Conservation (phyloP, 73 alveolate genomes). For the Paramecium sonneborni region DNA sequence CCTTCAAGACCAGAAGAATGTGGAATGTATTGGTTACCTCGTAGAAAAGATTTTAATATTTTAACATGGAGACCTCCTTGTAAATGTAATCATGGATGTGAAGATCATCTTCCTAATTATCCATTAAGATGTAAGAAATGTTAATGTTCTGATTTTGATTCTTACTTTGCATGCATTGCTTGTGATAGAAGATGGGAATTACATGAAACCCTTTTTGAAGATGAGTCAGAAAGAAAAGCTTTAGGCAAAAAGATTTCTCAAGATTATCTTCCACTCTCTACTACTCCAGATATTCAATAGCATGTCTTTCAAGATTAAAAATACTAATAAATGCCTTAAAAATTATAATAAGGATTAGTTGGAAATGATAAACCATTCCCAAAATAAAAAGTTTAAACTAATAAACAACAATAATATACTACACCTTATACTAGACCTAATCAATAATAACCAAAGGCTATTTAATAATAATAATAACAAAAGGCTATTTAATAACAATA, state of each 20-base stretch:
- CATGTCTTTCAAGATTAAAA: constrained; percentile 69
- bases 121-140: constrained; percentile 92
- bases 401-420: neutral
- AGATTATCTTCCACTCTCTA: constrained; percentile 91
- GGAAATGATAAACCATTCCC: constrained; percentile 54
- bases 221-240: constrained; percentile 93
- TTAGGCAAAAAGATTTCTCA: constrained; percentile 87
- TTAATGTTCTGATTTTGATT: constrained; percentile 86
- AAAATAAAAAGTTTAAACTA: neutral
- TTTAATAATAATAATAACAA: neutral
- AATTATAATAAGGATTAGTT: neutral
- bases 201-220: constrained; percentile 93
- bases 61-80: constrained; percentile 94
- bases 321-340: neutral
- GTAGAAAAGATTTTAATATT: constrained; percentile 95
- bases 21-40: constrained; percentile 96
- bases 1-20: constrained; percentile 98
- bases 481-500: neutral
- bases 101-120: constrained; percentile 92
- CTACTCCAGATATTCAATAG: constrained; percentile 90
- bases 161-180: constrained; percentile 94
- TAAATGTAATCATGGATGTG: constrained; percentile 97
- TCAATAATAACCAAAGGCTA: no score
- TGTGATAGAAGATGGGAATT: constrained; percentile 97
- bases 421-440: neutral